Evolutionary conservation across 2,329 filamentous ascomycete species (phyloP), one percentile per base, ranked within the genome.

Genomic region (Aspergillus candidus): DNA sequence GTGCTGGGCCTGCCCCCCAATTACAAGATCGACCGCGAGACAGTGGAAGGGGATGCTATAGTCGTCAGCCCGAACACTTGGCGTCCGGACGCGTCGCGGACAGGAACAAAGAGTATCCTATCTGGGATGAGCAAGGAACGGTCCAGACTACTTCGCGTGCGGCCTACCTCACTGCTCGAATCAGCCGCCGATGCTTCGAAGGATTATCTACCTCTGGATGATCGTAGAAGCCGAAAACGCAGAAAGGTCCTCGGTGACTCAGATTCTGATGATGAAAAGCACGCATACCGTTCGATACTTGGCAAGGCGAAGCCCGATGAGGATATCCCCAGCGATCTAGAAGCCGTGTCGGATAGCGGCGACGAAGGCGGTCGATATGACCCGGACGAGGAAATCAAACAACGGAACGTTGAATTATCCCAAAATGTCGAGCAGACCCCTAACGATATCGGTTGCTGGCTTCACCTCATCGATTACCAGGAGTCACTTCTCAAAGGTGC

Each of bases 401-500:
- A 59, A 29, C 61, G 52, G 14, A 66, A 71, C 47, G 58, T 83
- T 0, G 71, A 82, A 40, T 71, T 96, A 6, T 79, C 77, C 3
- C 78, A 76, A 11, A 74, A 64, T 27, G 80, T 88, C 30, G 81
- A 84, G 43, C 72, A 83, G 1, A 64, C 79, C 15, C 87, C 89
- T 1, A 63, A 74, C 5, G 78, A 94, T 56, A 72, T 86, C 14
- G 70, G 81, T 34, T 74, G 80, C 13, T 97, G 91, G 91, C 65
- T 94, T 12, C 74, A 79, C 32, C 73, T 96, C n/a, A 84, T 91
- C 36, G 70, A 81, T 6, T 82, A 94, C 48, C 91, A 97, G 66
- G 81, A 88, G 49, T 63, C 67, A 2, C 72, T 94, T 43, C 68
- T 91, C 34, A 70, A 70, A 69, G 57, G 73, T 60, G 34, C 57